Evolutionary conservation across 345 rosid species (phyloP).

Genomic region (Lumnitzera littorea): DNA sequence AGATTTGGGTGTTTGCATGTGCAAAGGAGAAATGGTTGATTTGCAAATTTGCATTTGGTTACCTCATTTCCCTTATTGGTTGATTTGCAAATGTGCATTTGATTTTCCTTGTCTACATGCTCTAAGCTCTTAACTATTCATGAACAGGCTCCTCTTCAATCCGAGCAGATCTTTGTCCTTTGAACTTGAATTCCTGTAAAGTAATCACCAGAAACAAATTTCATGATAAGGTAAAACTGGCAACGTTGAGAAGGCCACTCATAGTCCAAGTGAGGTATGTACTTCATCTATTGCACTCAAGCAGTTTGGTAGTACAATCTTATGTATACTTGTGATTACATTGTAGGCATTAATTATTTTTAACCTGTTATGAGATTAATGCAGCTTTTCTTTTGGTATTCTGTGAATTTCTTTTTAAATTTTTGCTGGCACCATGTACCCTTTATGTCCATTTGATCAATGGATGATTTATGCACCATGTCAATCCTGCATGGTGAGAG

Average conservation of each 20-base stretch:
- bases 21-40: too few species aligned
- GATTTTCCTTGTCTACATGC: too few species aligned
- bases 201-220: constrained; percentile 2
- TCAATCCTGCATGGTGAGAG: too few species aligned
- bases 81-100: too few species aligned
- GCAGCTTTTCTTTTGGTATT: neutral
- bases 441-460: too few species aligned
- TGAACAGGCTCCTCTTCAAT: too few species aligned
- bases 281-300: neutral
- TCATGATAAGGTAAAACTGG: constrained; percentile 1
- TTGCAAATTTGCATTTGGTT: too few species aligned
- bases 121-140: too few species aligned
- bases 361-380: neutral
- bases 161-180: too few species aligned
- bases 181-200: neutral
- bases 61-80: too few species aligned
- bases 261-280: constrained; percentile 19
- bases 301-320: neutral
- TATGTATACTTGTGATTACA: neutral
- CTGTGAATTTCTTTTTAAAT: neutral
- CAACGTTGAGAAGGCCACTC: constrained; percentile 5
- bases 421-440: neutral
- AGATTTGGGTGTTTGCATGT: too few species aligned
- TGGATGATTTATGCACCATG: too few species aligned
- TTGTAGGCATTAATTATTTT: neutral